Base-by-base conservation (phyloP, 2,329 filamentous ascomycete genomes). In the Colletotrichum graminicola region DNA sequence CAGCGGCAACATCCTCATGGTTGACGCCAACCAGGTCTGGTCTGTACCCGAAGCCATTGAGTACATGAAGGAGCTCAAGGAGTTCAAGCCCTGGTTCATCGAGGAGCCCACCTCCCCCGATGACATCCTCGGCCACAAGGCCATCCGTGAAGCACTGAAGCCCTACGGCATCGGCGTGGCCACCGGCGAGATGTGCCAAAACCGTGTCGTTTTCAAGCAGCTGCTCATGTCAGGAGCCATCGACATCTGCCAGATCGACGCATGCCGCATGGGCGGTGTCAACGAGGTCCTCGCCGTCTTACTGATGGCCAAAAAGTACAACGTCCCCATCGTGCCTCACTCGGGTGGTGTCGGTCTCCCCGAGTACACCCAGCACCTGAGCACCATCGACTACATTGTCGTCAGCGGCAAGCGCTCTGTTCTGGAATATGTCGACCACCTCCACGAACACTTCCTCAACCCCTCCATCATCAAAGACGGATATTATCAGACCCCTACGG, bases 111-210 rank as follows among this genome's bases (percentile, higher is more conserved):
- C 94, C 18, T 94, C 91, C 29, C 94, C 94, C 16, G 94, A 97
- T 78, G 94, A 97, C 80, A 91, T 97, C 70, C 90, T 96, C 66
- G 94, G 94, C 70, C 94, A 97, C 87, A 93, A 93, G 78, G 92
- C 93, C 4, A 91, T 97, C 76, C 90, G 93, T 62, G 92, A 95
- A 73, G 94, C 94, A 5, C 90, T 97, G 14, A 87, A 88, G 76
- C 90, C 92, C 0, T 85, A 90, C 78, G 89, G 89, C 68, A 94
- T 97, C 76, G 93, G 93, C 70, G 94, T 97, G 6, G 94, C 94
- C 10, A 97, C 94, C 0, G 94, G 94, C 74, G 94, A 97, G 84
- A 97, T 97, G 94, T 96, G 94, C 84, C 94, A 97, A 85, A 97
- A 97, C 85, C 91, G 94, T 49, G 93, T 97, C 75, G 90, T 97